Percentiles rank a stretch among this genome's conserved stretches.
phyloP scores from a whole-genome alignment of 2,329 filamentous ascomycete species.

The Thelonectria blattea region DNA sequence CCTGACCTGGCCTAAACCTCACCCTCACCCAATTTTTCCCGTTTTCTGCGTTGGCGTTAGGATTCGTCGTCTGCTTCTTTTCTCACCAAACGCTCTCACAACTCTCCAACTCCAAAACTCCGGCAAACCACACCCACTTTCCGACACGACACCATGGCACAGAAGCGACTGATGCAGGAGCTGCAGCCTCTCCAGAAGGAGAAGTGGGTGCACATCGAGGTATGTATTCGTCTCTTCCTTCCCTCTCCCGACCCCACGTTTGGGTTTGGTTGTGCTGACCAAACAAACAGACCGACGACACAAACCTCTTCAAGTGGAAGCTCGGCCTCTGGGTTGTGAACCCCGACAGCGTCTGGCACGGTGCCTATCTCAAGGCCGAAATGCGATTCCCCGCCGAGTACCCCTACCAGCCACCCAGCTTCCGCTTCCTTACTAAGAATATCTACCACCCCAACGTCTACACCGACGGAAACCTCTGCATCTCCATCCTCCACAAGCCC shows the following conservation, averaged over 20 bases:
- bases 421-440: constrained; percentile 76
- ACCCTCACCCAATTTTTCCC: constrained; percentile 25
- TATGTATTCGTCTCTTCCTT: constrained; percentile 46
- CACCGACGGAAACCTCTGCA: constrained; percentile 86
- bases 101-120: not conserved
- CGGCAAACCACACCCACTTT: not conserved
- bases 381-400: constrained; percentile 91
- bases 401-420: constrained; percentile 86
- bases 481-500: constrained; percentile 92
- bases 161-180: constrained; percentile 89
- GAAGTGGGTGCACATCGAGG: constrained; percentile 92
- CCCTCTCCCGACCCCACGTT: not conserved
- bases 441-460: constrained; percentile 97
- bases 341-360: constrained; percentile 87
- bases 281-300: constrained; percentile 67
- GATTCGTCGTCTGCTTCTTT: constrained; percentile 1
- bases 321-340: constrained; percentile 92
- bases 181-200: constrained; percentile 82
- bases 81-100: not conserved
- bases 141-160: constrained; percentile 46
- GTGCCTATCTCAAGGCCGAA: constrained; percentile 88
- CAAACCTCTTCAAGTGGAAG: constrained; percentile 87
- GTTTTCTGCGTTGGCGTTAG: constrained; percentile 10
- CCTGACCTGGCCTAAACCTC: constrained; percentile 26
- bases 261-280: not conserved